These are phyloP conservation scores for Solanum pimpinellifolium DNA, from an alignment of 257 asterid genomes.

Conservation along the genomic window DNA sequence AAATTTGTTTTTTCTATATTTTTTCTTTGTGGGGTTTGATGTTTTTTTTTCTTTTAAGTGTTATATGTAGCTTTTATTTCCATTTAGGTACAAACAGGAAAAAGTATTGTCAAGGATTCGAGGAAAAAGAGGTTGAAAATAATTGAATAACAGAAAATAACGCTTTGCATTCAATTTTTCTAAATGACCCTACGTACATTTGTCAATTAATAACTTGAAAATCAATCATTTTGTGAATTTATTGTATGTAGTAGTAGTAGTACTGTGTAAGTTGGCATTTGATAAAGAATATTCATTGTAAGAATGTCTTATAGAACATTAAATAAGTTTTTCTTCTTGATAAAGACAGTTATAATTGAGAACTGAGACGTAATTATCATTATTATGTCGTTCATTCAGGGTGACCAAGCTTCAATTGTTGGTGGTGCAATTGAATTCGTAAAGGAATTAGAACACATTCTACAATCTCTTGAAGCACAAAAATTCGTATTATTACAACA, in stretches of 20 bases:
- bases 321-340: neutral
- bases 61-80: neutral
- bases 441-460: constrained; percentile 85
- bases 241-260: neutral
- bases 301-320: neutral
- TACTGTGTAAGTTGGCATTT: neutral
- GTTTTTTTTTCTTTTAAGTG: neutral
- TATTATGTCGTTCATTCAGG: constrained; percentile 33
- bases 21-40: neutral
- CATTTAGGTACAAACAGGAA: neutral
- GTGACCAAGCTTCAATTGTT: constrained; percentile 92
- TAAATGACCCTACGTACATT: neutral
- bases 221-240: neutral
- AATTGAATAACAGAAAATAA: neutral
- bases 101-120: neutral
- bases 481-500: constrained; percentile 25
- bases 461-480: constrained; percentile 76
- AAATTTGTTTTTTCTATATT: neutral
- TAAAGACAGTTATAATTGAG: neutral
- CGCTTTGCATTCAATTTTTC: neutral
- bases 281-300: neutral
- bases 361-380: neutral
- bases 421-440: constrained; percentile 96
- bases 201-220: neutral
- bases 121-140: neutral